Evolutionary conservation across 768 basidiomycete species (phyloP).

Genomic region (Trametes coccinea): DNA sequence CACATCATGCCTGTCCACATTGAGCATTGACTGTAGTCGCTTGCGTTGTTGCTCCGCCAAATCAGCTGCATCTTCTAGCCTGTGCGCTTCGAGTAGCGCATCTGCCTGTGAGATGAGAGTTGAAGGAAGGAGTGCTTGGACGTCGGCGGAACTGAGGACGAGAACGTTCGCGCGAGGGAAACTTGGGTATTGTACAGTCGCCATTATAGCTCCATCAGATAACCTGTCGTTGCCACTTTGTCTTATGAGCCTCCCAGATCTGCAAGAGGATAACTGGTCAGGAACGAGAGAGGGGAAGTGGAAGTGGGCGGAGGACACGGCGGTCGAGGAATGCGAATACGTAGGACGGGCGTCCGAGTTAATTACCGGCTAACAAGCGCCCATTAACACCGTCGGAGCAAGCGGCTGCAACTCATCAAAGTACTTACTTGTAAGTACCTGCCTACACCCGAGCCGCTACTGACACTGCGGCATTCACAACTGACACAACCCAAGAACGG

Average conservation of each 20-base stretch:
- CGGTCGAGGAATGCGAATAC: neutral
- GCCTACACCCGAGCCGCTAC: neutral
- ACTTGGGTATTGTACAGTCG: constrained; percentile 19
- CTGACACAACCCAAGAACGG: too few relatives aligned
- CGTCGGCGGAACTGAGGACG: constrained; percentile 56
- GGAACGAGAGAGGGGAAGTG: neutral
- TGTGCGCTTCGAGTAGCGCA: constrained; percentile 61
- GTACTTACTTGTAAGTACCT: neutral
- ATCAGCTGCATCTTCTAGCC: constrained; percentile 62
- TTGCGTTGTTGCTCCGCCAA: constrained; percentile 62
- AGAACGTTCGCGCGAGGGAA: constrained; percentile 73
- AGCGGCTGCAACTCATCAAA: too few relatives aligned
- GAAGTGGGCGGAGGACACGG: neutral
- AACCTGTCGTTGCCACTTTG: too few relatives aligned
- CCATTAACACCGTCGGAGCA: neutral
- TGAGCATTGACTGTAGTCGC: constrained; percentile 53
- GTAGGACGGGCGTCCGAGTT: constrained; percentile 1
- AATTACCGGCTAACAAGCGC: neutral
- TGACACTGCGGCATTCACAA: too few relatives aligned
- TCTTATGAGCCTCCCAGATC: too few relatives aligned
- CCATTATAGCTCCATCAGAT: constrained; percentile 9
- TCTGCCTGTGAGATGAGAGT: constrained; percentile 75
- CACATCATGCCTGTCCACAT: constrained; percentile 59
- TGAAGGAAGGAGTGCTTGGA: constrained; percentile 68
- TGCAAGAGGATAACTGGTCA: neutral